Evolutionary conservation across 768 basidiomycete species (phyloP), one percentile per base, ranked within the genome.

Genomic region (Ramaria rubella): DNA sequence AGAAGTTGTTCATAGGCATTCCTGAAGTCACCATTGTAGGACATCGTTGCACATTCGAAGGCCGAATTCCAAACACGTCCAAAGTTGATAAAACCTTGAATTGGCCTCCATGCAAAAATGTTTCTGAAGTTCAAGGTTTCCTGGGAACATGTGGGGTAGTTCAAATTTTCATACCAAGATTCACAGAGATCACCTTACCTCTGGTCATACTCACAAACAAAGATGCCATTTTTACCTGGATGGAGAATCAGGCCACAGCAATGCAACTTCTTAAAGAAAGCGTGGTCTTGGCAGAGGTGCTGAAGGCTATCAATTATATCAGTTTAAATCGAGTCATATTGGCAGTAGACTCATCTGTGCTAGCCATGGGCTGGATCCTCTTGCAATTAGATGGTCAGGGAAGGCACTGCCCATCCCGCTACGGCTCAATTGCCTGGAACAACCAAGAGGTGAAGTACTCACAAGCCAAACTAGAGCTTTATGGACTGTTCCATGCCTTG

Each of bases 361-460:
- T 64, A 14, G 65, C 62, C 4, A 60, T 63, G 0, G 66, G 69
- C 1, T 69, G 58, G 54, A 52, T 69, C 1, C 60, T 75, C 0
- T 52, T 31, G 1, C 71, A 75, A 27, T 34, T 61, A 3, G 61
- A 67, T n/a, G n/a, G n/a, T n/a, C n/a, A n/a, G n/a, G n/a, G 58
- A 2, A 54, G 62, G 64, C 23, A 62, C 0, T 63, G 64, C 15
- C 73, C 67, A 29, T 63, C 67, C 0, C 59, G 65, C 0, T 79
- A 77, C 44, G 66, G 73, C 0, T 78, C 72, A 0, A 72, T 78
- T 1, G 61, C 69, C 0, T 63, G 77, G 56, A 38, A 52, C 27
- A 23, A 53, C 17, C 31, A 19, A 3, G 31, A 55, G 27, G 34
- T 15, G 61, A 59, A 15, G 62, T 61, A 36, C 46, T 49, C 36